Conservation (phyloP, 495 filamentous ascomycete species). For the Penicillium turbatum region DNA sequence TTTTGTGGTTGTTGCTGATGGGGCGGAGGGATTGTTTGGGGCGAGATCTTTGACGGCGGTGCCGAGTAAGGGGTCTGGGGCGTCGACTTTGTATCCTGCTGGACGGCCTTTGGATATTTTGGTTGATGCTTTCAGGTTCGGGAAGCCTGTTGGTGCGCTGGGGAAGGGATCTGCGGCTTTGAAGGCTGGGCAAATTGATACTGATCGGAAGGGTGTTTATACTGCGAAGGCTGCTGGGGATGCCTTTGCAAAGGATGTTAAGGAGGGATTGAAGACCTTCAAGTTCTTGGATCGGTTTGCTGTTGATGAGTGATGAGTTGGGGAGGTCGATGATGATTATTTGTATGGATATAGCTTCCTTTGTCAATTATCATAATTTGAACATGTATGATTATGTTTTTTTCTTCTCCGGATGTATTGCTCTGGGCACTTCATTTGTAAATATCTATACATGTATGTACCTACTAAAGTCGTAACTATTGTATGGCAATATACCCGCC, state of each 20-base stretch:
- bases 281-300: conserved; percentile 55
- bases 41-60: conserved; percentile 20
- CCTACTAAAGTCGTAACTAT: too few species aligned
- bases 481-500: too few species aligned
- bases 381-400: not conserved
- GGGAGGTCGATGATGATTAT: not conserved
- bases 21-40: conserved; percentile 52
- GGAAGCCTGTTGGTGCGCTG: conserved; percentile 66
- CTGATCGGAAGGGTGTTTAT: conserved; percentile 50
- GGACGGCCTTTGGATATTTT: conserved; percentile 63
- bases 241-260: conserved; percentile 44
- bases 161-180: conserved; percentile 47
- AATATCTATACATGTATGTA: too few species aligned
- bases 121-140: conserved; percentile 61
- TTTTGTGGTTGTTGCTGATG: conserved; percentile 59
- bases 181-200: conserved; percentile 34
- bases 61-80: conserved; percentile 18
- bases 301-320: conserved; percentile 21
- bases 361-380: not conserved
- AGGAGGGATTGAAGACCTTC: conserved; percentile 60
- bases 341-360: not conserved
- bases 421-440: too few species aligned
- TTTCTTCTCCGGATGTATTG: too few species aligned
- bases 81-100: conserved; percentile 56
- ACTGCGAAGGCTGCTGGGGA: conserved; percentile 24